These are phyloP conservation scores for Lactarius deliciosus DNA, from an alignment of 768 basidiomycete species.

Conservation along the genomic window DNA sequence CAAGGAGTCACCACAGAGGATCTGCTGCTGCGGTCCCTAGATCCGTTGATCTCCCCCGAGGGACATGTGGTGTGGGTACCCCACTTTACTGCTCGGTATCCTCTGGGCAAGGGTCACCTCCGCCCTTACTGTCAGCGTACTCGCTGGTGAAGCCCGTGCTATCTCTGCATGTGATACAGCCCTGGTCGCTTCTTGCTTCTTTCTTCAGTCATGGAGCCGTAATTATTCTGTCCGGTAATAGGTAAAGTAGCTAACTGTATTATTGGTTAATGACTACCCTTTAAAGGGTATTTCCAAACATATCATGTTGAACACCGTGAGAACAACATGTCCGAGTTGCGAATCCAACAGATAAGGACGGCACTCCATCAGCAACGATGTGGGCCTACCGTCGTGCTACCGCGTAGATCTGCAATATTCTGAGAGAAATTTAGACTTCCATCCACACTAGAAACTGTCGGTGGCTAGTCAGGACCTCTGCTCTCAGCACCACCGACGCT, in stretches of 20 bases:
- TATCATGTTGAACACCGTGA: background rate
- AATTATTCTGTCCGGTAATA: background rate
- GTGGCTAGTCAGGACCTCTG: background rate
- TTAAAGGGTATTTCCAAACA: background rate
- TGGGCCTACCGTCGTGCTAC: too few species aligned
- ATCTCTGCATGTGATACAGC: background rate
- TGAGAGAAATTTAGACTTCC: too few species aligned
- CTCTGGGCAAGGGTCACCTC: background rate
- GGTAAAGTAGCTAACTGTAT: background rate
- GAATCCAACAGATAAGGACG: too few species aligned
- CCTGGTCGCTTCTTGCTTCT: background rate
- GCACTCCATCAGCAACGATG: too few species aligned
- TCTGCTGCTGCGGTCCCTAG: background rate
- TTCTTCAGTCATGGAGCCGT: background rate
- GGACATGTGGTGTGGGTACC: conserved; percentile 2
- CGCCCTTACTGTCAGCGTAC: background rate
- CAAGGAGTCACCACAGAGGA: background rate
- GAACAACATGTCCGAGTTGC: background rate
- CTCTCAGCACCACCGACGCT: background rate
- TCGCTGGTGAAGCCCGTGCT: background rate
- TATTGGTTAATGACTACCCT: background rate
- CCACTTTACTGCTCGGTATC: background rate
- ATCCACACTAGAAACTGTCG: background rate
- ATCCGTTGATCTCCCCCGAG: background rate
- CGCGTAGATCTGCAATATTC: too few species aligned